phyloP scores from a whole-genome alignment of 306 rosid genomes.

The Carpinus fangiana region DNA sequence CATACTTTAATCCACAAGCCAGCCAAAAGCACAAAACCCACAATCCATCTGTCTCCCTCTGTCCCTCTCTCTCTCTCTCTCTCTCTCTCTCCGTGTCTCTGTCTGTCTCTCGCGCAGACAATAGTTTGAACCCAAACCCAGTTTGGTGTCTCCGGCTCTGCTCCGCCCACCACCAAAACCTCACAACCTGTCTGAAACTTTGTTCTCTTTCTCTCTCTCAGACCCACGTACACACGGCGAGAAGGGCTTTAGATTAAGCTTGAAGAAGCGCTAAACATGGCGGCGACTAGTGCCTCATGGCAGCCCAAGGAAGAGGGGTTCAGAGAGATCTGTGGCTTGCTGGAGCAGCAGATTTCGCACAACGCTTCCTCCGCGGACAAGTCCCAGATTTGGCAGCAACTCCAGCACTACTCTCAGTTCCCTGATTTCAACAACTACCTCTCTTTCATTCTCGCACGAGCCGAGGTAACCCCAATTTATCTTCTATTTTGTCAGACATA shows the following conservation, averaged over 20 bases:
- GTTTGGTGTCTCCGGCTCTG: background rate
- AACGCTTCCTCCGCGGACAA: slow-evolving; percentile 77
- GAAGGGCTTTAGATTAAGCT: background rate
- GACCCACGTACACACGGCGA: background rate
- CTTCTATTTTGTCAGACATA: background rate
- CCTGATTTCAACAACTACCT: slow-evolving; percentile 98
- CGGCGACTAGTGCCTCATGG: slow-evolving; percentile 76
- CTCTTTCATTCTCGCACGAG: slow-evolving; percentile 83
- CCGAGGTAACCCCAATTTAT: slow-evolving; percentile 55
- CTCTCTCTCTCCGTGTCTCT: background rate
- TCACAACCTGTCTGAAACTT: background rate
- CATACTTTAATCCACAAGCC: too few species aligned
- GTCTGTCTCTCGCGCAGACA: background rate
- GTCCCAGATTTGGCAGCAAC: slow-evolving; percentile 98
- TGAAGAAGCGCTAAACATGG: slow-evolving; percentile 41
- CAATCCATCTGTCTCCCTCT: background rate
- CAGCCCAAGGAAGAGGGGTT: slow-evolving; percentile 92
- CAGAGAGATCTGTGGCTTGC: slow-evolving; percentile 85
- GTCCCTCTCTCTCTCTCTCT: too few species aligned
- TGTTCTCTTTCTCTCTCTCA: background rate
- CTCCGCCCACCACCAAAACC: slow-evolving; percentile 22
- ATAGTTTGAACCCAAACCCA: background rate
- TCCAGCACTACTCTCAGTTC: slow-evolving; percentile 80
- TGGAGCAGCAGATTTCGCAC: slow-evolving; percentile 96
- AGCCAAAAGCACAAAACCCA: background rate